Evolutionary conservation across 2,329 filamentous ascomycete species (phyloP).

Genomic region (Zasmidium angulare): DNA sequence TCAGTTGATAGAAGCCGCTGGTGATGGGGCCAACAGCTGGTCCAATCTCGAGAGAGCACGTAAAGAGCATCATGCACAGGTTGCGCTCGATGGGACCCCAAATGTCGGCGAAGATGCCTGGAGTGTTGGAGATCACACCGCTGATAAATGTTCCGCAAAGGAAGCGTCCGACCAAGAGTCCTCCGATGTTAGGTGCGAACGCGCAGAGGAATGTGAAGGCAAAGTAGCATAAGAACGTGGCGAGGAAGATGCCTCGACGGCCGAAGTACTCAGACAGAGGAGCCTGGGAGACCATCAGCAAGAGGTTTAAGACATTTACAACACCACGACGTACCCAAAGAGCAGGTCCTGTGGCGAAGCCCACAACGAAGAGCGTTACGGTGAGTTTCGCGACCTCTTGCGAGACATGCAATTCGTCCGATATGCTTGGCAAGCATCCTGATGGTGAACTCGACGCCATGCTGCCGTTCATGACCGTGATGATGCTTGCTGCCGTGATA

Average conservation of each 20-base stretch:
- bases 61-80: constrained; percentile 55
- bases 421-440: constrained; percentile 42
- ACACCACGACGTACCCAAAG: constrained; percentile 52
- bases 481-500: constrained; percentile 44
- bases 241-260: constrained; percentile 54
- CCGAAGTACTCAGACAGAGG: constrained; percentile 61
- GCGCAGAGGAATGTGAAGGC: constrained; percentile 56
- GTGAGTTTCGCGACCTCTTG: constrained; percentile 39
- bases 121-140: constrained; percentile 44
- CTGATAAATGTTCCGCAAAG: constrained; percentile 57
- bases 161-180: constrained; percentile 56
- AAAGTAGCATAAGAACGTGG: constrained; percentile 40
- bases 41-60: constrained; percentile 35
- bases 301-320: constrained; percentile 44
- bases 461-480: constrained; percentile 55
- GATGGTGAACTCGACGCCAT: constrained; percentile 52
- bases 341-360: constrained; percentile 62
- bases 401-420: constrained; percentile 50
- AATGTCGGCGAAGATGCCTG: constrained; percentile 55
- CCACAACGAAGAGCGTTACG: constrained; percentile 36
- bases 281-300: neutral
- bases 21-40: constrained; percentile 57
- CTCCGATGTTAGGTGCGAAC: constrained; percentile 56
- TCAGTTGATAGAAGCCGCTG: constrained; percentile 59
- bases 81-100: constrained; percentile 55